phyloP scores from a whole-genome alignment of 2,329 filamentous ascomycete species.

The Emericellopsis atlantica region DNA sequence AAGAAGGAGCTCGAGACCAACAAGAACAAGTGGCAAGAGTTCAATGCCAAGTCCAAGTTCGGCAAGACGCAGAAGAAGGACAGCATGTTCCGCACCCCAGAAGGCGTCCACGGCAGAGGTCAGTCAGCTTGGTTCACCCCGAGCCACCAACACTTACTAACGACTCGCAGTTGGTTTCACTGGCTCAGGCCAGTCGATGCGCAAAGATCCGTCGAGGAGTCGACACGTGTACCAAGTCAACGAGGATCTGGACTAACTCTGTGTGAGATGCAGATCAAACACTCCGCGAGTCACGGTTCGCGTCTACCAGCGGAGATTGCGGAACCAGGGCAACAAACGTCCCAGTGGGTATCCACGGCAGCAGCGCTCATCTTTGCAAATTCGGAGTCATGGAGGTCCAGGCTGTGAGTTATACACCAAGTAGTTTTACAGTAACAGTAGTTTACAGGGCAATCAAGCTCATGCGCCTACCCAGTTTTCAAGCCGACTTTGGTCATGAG shows the following conservation, averaged over 20 bases:
- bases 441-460: slow-evolving; percentile 1
- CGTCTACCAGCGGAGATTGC: too few species aligned
- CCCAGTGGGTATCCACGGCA: too few species aligned
- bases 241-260: slow-evolving; percentile 56
- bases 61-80: slow-evolving; percentile 66
- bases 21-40: slow-evolving; percentile 93
- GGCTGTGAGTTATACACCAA: neutral
- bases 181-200: slow-evolving; percentile 90
- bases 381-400: too few species aligned
- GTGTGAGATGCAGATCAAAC: neutral
- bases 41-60: slow-evolving; percentile 64
- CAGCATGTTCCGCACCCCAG: slow-evolving; percentile 92
- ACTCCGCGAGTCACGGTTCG: too few species aligned
- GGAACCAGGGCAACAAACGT: too few species aligned
- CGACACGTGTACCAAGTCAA: slow-evolving; percentile 75
- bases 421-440: neutral
- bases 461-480: slow-evolving; percentile 1
- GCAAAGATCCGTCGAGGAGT: slow-evolving; percentile 72
- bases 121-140: slow-evolving; percentile 11
- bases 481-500: slow-evolving; percentile 33
- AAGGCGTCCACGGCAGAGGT: slow-evolving; percentile 80
- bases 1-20: slow-evolving; percentile 83
- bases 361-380: too few species aligned
- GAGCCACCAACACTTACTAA: neutral
- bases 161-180: slow-evolving; percentile 74